Evolutionary conservation across 2,329 filamentous ascomycete genomes (phyloP).

Genomic region (Seiridium unicorne): DNA sequence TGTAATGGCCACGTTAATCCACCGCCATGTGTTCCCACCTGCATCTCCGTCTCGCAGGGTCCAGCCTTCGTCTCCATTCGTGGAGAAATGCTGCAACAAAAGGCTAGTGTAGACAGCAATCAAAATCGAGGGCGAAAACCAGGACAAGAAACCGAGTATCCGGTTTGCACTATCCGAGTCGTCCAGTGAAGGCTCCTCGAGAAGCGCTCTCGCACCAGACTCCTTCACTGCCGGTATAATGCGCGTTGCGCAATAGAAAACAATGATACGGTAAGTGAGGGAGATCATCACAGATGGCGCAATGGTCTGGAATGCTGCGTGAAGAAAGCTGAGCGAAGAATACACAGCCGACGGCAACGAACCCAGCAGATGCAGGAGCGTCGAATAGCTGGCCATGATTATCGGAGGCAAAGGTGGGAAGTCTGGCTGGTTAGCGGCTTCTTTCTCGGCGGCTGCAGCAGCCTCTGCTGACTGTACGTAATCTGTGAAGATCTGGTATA

Average conservation of each 20-base stretch:
- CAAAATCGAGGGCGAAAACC: slow-evolving; percentile 92
- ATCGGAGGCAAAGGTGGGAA: slow-evolving; percentile 96
- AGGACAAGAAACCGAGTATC: slow-evolving; percentile 79
- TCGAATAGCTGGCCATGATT: slow-evolving; percentile 97
- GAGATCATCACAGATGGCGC: slow-evolving; percentile 96
- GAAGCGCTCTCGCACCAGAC: slow-evolving; percentile 77
- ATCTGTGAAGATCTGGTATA: slow-evolving; percentile 99
- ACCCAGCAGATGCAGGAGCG: slow-evolving; percentile 78
- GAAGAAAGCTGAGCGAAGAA: slow-evolving; percentile 80
- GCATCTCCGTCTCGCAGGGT: slow-evolving; percentile 78
- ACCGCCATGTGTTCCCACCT: slow-evolving; percentile 86
- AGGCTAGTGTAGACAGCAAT: slow-evolving; percentile 96
- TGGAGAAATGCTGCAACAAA: slow-evolving; percentile 91
- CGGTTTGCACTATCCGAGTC: slow-evolving; percentile 81
- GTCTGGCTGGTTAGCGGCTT: slow-evolving; percentile 66
- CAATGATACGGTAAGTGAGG: slow-evolving; percentile 87
- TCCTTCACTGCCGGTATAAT: slow-evolving; percentile 94
- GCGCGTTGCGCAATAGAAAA: slow-evolving; percentile 91
- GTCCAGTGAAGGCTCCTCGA: slow-evolving; percentile 81
- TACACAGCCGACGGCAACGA: slow-evolving; percentile 81
- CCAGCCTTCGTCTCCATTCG: slow-evolving; percentile 75
- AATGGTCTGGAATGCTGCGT: slow-evolving; percentile 91
- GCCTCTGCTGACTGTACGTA: slow-evolving; percentile 79
- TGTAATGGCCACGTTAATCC: slow-evolving; percentile 87
- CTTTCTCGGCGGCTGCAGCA: slow-evolving; percentile 49